A percentile compares a stretch with the other conserved stretches of the same genome.
phyloP scores from a whole-genome alignment of 2,329 filamentous ascomycete genomes.

The Ilyonectria sp. region DNA sequence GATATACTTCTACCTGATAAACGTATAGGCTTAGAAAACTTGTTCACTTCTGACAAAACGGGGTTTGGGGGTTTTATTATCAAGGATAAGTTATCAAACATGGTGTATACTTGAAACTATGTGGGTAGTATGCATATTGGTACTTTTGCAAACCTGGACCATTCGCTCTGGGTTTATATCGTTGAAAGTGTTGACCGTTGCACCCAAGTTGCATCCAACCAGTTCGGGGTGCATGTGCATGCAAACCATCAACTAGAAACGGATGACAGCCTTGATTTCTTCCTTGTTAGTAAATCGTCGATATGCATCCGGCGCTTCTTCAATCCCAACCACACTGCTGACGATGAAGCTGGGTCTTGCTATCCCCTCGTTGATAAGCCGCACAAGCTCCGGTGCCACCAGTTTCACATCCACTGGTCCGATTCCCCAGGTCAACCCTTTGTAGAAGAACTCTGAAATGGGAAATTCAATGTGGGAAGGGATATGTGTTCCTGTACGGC shows the following conservation, averaged over 20 bases:
- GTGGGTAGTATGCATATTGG: not conserved
- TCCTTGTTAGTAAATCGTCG: not conserved
- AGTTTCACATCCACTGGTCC: slow-evolving; percentile 4
- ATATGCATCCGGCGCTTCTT: slow-evolving; percentile 13
- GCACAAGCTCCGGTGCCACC: slow-evolving; percentile 11
- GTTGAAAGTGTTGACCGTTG: not conserved
- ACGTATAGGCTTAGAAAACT: not conserved
- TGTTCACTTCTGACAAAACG: not conserved
- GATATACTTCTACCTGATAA: not conserved
- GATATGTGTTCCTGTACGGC: slow-evolving; percentile 1
- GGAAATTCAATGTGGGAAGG: slow-evolving; percentile 1
- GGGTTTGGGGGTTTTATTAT: not conserved
- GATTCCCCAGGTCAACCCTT: not conserved
- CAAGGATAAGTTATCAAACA: not conserved
- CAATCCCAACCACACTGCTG: slow-evolving; percentile 9
- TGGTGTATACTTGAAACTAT: not conserved
- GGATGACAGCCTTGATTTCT: slow-evolving; percentile 12
- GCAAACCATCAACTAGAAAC: slow-evolving; percentile 1
- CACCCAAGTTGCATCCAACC: not conserved
- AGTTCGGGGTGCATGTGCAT: not conserved
- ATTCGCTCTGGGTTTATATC: not conserved
- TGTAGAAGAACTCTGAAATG: not conserved
- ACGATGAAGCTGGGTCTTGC: slow-evolving; percentile 12
- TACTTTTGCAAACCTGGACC: not conserved
- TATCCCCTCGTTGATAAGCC: slow-evolving; percentile 1